A percentile compares a stretch with the other conserved stretches of the same genome.
phyloP scores from a whole-genome alignment of 495 filamentous ascomycete genomes.

The Pyronema omphalodes region DNA sequence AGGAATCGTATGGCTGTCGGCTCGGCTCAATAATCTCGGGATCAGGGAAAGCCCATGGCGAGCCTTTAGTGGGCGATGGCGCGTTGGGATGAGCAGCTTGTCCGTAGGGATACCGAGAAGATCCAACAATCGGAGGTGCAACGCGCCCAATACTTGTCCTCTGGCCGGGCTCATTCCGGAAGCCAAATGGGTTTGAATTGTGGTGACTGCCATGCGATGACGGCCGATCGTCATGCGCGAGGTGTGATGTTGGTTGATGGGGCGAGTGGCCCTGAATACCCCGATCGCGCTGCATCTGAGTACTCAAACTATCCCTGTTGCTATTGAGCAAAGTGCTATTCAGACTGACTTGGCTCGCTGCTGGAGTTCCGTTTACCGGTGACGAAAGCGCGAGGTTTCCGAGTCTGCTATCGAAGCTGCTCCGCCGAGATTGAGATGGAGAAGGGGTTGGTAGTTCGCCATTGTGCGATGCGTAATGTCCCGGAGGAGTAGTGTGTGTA shows the following conservation, averaged over 20 bases:
- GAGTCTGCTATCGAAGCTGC: conserved; percentile 23
- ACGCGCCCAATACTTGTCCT: conserved; percentile 5
- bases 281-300: conserved; percentile 17
- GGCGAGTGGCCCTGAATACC: conserved; percentile 23
- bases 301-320: conserved; percentile 4
- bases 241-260: not conserved
- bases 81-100: conserved; percentile 22
- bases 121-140: conserved; percentile 21
- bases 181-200: too few relatives aligned
- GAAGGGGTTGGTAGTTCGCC: conserved; percentile 22
- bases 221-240: not conserved
- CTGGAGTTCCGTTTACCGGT: conserved; percentile 20
- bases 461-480: conserved; percentile 10
- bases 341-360: conserved; percentile 23
- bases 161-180: not conserved
- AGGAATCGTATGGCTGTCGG: conserved; percentile 13
- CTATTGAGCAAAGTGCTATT: conserved; percentile 18
- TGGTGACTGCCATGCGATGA: not conserved
- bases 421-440: conserved; percentile 23
- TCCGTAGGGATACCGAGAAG: conserved; percentile 20
- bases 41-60: conserved; percentile 24
- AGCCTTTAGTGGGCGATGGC: conserved; percentile 24
- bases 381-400: conserved; percentile 21
- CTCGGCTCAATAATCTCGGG: conserved; percentile 20
- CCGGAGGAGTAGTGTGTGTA: conserved; percentile 16